These are phyloP conservation scores for Ambispora gerdemannii DNA, from an alignment of 192 early-diverging fungal genomes.

Conservation along the genomic window DNA sequence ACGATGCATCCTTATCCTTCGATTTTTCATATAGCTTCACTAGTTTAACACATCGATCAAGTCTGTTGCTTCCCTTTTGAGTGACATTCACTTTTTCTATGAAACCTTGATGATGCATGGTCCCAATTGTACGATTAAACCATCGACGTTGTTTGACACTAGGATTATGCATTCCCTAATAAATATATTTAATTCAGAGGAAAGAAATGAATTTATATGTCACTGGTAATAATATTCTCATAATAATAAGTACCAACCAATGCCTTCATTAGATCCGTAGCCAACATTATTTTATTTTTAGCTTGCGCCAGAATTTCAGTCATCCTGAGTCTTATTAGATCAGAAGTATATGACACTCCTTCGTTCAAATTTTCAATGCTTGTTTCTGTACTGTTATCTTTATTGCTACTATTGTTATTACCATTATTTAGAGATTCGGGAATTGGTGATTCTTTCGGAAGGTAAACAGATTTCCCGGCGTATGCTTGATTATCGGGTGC, in stretches of 20 bases:
- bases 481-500: slow-evolving; percentile 49
- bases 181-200: neutral
- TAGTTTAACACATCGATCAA: slow-evolving; percentile 51
- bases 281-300: slow-evolving; percentile 50
- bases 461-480: slow-evolving; percentile 39
- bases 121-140: slow-evolving; percentile 56
- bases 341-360: slow-evolving; percentile 50
- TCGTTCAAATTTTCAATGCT: slow-evolving; percentile 22
- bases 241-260: slow-evolving; percentile 42
- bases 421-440: too few species aligned
- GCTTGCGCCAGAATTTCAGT: slow-evolving; percentile 52
- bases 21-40: slow-evolving; percentile 39
- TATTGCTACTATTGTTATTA: slow-evolving; percentile 12
- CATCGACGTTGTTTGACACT: slow-evolving; percentile 48
- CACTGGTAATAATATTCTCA: neutral
- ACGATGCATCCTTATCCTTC: neutral
- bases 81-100: slow-evolving; percentile 43
- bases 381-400: slow-evolving; percentile 30
- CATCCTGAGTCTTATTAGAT: slow-evolving; percentile 52
- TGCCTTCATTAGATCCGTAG: slow-evolving; percentile 52
- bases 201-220: neutral
- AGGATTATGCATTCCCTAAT: slow-evolving; percentile 38
- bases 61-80: slow-evolving; percentile 20
- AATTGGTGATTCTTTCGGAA: neutral
- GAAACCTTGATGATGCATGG: slow-evolving; percentile 45